Percentiles rank a stretch among this genome's conserved stretches.
Evolutionary conservation across 2,329 filamentous ascomycete species (phyloP).

Genomic region (Didymella keratinophila): DNA sequence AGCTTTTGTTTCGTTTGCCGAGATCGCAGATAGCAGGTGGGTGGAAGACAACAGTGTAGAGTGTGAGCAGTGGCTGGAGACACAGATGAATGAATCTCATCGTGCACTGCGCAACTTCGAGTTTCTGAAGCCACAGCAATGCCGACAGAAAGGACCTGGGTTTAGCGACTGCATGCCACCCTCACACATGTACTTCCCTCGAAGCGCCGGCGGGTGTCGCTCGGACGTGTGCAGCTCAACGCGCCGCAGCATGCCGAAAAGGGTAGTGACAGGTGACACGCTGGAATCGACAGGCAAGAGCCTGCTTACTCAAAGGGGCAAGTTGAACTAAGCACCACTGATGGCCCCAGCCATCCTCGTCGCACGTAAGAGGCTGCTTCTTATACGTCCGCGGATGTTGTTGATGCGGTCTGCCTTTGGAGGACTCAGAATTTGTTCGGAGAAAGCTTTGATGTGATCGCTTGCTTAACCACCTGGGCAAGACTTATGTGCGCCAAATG

Average conservation of each 20-base stretch:
- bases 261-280: slow-evolving; percentile 35
- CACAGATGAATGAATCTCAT: neutral
- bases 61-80: neutral
- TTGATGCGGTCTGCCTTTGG: too few relatives aligned
- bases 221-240: slow-evolving; percentile 9
- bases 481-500: too few relatives aligned
- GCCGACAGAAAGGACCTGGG: neutral
- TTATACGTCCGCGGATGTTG: too few relatives aligned
- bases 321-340: slow-evolving; percentile 8
- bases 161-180: slow-evolving; percentile 10
- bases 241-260: neutral
- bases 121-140: neutral
- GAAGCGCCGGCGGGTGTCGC: slow-evolving; percentile 8
- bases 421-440: too few relatives aligned
- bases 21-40: neutral
- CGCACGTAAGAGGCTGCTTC: neutral
- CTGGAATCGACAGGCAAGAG: slow-evolving; percentile 23
- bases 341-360: neutral
- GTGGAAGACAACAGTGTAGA: neutral
- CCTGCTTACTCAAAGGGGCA: slow-evolving; percentile 33
- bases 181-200: slow-evolving; percentile 15
- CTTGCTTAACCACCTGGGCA: too few relatives aligned
- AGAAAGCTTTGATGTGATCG: too few relatives aligned
- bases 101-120: neutral
- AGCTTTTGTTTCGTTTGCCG: slow-evolving; percentile 6